Evolutionary conservation across 768 basidiomycete genomes (phyloP), one percentile per base, ranked within the genome.

Genomic region (Phaeotremella skinneri): DNA sequence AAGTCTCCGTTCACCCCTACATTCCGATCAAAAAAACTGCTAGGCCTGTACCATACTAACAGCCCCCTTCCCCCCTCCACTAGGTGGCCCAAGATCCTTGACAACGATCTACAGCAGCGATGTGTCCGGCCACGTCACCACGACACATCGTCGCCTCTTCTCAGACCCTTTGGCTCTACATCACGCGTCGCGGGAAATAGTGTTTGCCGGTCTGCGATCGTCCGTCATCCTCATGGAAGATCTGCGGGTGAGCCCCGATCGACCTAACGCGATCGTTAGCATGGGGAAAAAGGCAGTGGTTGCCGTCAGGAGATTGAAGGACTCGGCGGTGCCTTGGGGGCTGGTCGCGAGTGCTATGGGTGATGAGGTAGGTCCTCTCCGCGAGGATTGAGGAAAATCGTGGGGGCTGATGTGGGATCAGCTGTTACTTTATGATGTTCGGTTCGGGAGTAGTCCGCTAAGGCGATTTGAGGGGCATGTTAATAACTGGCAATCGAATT

Each of bases 321-420:
- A 73, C 53, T 55, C 52, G n/a, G 66, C 62, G 2, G 68, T 68
- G 14, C 71, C 71, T 17, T 73, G 54, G 59, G 71, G 71, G 3
- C 21, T 69, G 27, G 55, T 64, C 0, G 64, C 57, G 16, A 67
- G 66, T 39, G 69, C 60, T 4, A 66, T 73, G 64, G 58, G 60
- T 20, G 45, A 67, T 49, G 62, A 70, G 64, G 71, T 70, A 61
- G 49, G 68, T 61, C 13, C 3, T 29, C 23, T 41, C n/a, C 17
- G 3, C 31, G 32, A 1, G 6, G 32, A 5, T 32, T 5, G 42
- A 16, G 2, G 4, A 21, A 25, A 2, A 16, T 25, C n/a, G n/a
- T n/a, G n/a, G n/a, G n/a, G n/a, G 2, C 26, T 14, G 17, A 47
- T 25, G 11, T 14, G 32, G 11, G 37, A 39, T 29, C 49, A 73